Percentiles rank a stretch among this genome's conserved stretches.
phyloP scores from a whole-genome alignment of 129 eudicot species.

The Centrapalus pauciflorus region DNA sequence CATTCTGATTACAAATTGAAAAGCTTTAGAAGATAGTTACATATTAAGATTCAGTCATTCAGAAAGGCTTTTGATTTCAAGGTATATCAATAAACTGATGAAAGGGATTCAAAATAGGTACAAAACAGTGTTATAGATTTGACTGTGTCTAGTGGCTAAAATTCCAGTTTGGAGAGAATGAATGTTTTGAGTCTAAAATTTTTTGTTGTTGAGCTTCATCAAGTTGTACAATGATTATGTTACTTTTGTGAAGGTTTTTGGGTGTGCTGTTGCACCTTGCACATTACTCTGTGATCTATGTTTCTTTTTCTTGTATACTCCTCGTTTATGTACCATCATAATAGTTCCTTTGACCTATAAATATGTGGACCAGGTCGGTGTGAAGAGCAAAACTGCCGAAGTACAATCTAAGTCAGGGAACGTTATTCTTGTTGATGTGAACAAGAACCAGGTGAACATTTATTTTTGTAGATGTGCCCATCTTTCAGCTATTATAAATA shows the following conservation, averaged over 20 bases:
- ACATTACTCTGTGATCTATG: background rate
- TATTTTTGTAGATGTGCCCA: background rate
- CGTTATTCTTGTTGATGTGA: constrained; percentile 73
- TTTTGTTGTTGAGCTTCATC: background rate
- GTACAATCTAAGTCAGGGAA: constrained; percentile 80
- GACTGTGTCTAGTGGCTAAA: background rate
- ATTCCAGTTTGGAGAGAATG: background rate
- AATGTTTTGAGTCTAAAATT: background rate
- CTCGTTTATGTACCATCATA: background rate
- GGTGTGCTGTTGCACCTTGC: background rate
- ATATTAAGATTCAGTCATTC: too few relatives aligned
- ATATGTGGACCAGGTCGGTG: constrained; percentile 68
- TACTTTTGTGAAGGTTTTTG: background rate
- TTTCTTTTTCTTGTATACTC: background rate
- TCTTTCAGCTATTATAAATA: background rate
- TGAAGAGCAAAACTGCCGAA: constrained; percentile 85
- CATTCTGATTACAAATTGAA: too few relatives aligned
- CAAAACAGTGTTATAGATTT: background rate
- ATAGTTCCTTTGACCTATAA: constrained; percentile 6
- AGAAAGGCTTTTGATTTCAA: background rate
- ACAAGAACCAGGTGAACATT: constrained; percentile 80
- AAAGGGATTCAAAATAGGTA: background rate
- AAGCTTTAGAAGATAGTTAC: too few relatives aligned
- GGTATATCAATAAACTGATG: background rate
- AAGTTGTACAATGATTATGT: background rate